These are phyloP conservation scores for Epichloe scottii DNA, from an alignment of 2,329 filamentous ascomycete species.

Conservation along the genomic window DNA sequence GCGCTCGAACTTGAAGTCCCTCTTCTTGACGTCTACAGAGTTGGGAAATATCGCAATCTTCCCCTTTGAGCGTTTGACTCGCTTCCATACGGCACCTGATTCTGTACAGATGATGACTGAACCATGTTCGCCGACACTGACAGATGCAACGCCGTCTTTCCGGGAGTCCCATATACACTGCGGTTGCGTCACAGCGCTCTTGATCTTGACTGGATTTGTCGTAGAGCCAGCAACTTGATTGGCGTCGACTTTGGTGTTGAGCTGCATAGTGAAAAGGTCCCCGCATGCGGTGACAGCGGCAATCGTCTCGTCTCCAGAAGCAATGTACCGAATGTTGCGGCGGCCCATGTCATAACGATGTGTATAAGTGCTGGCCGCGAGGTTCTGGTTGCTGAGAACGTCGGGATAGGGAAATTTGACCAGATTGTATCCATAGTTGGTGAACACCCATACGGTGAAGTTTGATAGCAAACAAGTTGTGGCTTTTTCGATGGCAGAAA, in stretches of 20 bases:
- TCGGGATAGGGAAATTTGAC: constrained; percentile 68
- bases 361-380: constrained; percentile 45
- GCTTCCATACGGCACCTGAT: constrained; percentile 85
- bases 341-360: constrained; percentile 44
- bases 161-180: constrained; percentile 80
- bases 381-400: constrained; percentile 55
- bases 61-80: constrained; percentile 68
- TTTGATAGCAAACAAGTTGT: constrained; percentile 78
- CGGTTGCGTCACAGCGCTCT: constrained; percentile 64
- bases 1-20: constrained; percentile 91
- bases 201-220: constrained; percentile 85
- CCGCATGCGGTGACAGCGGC: constrained; percentile 75
- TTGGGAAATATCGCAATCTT: constrained; percentile 48
- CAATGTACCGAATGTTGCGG: constrained; percentile 63
- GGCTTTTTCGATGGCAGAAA: constrained; percentile 81
- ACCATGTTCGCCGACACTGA: constrained; percentile 81
- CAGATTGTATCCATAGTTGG: constrained; percentile 90
- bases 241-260: constrained; percentile 55
- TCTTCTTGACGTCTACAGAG: constrained; percentile 48
- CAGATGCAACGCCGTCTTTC: constrained; percentile 76
- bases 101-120: constrained; percentile 90
- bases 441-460: constrained; percentile 84
- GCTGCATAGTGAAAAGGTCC: constrained; percentile 74
- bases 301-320: constrained; percentile 81
- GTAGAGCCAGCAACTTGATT: constrained; percentile 57